These are phyloP conservation scores for Udeniomyces megalosporus DNA, from an alignment of 768 basidiomycete genomes.

Conservation along the genomic window DNA sequence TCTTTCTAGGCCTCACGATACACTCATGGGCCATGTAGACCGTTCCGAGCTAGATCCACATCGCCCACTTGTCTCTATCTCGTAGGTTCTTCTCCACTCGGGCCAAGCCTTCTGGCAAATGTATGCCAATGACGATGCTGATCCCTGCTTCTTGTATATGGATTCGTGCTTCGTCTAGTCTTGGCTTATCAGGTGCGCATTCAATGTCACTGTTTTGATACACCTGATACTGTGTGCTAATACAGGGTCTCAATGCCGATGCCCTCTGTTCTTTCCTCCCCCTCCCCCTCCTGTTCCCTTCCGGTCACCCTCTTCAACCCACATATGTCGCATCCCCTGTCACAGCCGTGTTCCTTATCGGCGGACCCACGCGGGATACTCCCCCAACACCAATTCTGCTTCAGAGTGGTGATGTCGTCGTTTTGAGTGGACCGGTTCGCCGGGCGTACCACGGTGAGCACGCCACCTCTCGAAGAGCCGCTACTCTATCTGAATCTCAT, in stretches of 20 bases:
- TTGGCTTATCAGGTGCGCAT: no score
- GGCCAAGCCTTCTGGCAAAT: not conserved
- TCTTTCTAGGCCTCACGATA: slow-evolving; percentile 39
- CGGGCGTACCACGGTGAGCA: slow-evolving; percentile 93
- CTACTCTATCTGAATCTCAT: no score
- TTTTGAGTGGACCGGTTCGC: slow-evolving; percentile 82
- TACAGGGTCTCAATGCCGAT: no score
- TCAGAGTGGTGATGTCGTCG: slow-evolving; percentile 74
- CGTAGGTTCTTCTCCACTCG: slow-evolving; percentile 38
- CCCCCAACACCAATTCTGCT: slow-evolving; percentile 68
- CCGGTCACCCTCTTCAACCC: slow-evolving; percentile 53
- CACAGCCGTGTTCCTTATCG: slow-evolving; percentile 67
- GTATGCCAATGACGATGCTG: no score
- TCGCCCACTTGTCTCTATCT: slow-evolving; percentile 81
- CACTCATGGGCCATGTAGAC: slow-evolving; percentile 95
- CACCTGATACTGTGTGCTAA: no score
- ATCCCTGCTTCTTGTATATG: no score
- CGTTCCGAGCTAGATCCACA: slow-evolving; percentile 86
- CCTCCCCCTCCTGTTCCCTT: not conserved
- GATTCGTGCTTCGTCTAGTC: no score
- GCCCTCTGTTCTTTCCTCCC: not conserved
- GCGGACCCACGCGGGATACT: slow-evolving; percentile 57
- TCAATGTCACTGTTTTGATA: no score
- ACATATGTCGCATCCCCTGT: no score
- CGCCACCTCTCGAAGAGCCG: no score